These are phyloP conservation scores for Lodderomyces theae DNA, from an alignment of 1,139 yeast genomes.

Conservation along the genomic window DNA sequence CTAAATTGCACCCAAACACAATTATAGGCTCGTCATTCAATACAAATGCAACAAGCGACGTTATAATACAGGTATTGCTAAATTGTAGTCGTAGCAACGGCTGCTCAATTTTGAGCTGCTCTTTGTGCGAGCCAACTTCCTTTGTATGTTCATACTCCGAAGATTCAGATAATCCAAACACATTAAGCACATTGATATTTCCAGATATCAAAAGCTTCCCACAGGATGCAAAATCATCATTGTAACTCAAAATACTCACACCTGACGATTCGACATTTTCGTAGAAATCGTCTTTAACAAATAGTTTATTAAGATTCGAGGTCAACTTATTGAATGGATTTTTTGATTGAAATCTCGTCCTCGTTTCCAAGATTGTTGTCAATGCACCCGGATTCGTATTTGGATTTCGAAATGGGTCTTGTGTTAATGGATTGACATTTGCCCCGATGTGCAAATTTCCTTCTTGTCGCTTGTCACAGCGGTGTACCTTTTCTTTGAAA, in stretches of 20 bases:
- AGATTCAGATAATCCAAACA: slow-evolving; percentile 31
- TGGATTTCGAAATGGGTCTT: slow-evolving; percentile 52
- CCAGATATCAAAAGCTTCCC: slow-evolving; percentile 30
- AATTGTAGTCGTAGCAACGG: slow-evolving; percentile 37
- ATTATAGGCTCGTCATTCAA: slow-evolving; percentile 24
- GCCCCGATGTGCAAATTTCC: slow-evolving; percentile 57
- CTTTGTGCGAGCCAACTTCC: slow-evolving; percentile 9
- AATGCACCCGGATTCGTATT: slow-evolving; percentile 57
- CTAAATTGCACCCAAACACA: slow-evolving; percentile 38
- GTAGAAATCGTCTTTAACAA: slow-evolving; percentile 18
- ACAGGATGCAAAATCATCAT: slow-evolving; percentile 6
- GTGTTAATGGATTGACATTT: slow-evolving; percentile 48
- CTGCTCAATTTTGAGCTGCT: slow-evolving; percentile 24
- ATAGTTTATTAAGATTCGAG: slow-evolving; percentile 30
- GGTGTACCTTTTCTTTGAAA: slow-evolving; percentile 28
- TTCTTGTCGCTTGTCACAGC: slow-evolving; percentile 34
- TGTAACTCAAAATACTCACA: slow-evolving; percentile 6
- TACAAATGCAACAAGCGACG: slow-evolving; percentile 29
- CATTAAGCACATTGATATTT: slow-evolving; percentile 38
- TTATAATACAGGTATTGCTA: slow-evolving; percentile 24
- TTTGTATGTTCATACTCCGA: slow-evolving; percentile 17
- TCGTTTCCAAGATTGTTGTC: slow-evolving; percentile 24
- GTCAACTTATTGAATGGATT: slow-evolving; percentile 31
- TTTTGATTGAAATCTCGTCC: slow-evolving; percentile 4
- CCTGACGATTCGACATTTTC: slow-evolving; percentile 1